phyloP scores from a whole-genome alignment of 139 green algal species.

The Chara braunii region DNA sequence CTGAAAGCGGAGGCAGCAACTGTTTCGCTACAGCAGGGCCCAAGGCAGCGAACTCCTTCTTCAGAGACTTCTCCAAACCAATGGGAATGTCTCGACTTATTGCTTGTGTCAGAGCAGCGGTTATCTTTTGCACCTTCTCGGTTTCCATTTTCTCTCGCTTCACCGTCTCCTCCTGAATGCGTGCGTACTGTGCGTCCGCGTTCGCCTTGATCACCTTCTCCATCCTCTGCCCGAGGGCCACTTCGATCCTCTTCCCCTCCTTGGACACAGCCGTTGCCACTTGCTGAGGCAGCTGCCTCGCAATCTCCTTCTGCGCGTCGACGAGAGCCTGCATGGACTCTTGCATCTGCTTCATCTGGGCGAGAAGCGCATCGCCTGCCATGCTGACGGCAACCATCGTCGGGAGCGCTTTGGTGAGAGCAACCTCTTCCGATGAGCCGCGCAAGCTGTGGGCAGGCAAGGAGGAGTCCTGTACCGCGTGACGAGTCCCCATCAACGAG shows the following conservation, averaged over 20 bases:
- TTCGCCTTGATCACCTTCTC: constrained; percentile 32
- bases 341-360: no score
- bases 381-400: no score
- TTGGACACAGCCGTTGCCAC: constrained; percentile 17
- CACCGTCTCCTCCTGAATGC: constrained; percentile 15
- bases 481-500: no score
- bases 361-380: no score
- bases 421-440: no score
- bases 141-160: constrained; percentile 21
- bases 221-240: constrained; percentile 10
- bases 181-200: constrained; percentile 18
- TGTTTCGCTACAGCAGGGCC: constrained; percentile 40
- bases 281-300: constrained; percentile 11
- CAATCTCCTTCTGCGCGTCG: constrained; percentile 8
- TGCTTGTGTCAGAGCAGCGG: background rate
- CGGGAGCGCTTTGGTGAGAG: no score
- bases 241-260: constrained; percentile 35
- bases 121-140: background rate
- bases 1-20: constrained; percentile 19
- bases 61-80: constrained; percentile 11
- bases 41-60: constrained; percentile 30
- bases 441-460: no score
- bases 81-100: background rate
- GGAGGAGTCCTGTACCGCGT: no score
- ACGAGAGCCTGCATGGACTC: no score